Evolutionary conservation across 2,329 filamentous ascomycete genomes (phyloP).

Genomic region (Metarhizium anisopliae): DNA sequence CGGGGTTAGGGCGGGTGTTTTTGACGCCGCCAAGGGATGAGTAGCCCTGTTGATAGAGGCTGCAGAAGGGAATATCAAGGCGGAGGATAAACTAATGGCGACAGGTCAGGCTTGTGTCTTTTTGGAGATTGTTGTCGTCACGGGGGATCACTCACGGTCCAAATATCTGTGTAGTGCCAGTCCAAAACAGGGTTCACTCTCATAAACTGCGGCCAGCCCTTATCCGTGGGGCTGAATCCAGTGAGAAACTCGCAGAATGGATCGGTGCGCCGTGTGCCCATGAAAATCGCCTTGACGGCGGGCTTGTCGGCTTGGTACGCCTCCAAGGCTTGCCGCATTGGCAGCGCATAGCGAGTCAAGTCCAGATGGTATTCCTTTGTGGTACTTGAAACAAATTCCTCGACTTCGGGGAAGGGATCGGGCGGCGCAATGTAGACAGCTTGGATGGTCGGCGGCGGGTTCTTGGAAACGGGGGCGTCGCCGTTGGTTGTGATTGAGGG

Average conservation of each 20-base stretch:
- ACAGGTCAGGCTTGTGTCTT: neutral
- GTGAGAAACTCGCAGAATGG: conserved; percentile 74
- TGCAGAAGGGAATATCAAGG: conserved; percentile 74
- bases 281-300: conserved; percentile 49
- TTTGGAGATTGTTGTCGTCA: neutral
- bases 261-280: conserved; percentile 75
- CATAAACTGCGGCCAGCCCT: conserved; percentile 87
- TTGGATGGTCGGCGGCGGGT: conserved; percentile 43
- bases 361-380: conserved; percentile 63
- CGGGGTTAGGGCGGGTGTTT: conserved; percentile 86
- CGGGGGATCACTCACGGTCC: conserved; percentile 58
- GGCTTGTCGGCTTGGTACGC: conserved; percentile 61
- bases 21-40: conserved; percentile 85
- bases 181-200: conserved; percentile 92
- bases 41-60: conserved; percentile 79
- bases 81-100: conserved; percentile 63
- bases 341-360: conserved; percentile 62
- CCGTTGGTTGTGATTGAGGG: conserved; percentile 13
- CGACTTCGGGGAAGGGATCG: conserved; percentile 79
- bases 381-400: conserved; percentile 68
- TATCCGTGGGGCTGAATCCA: conserved; percentile 80
- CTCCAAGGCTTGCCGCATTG: conserved; percentile 75
- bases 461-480: conserved; percentile 19
- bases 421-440: conserved; percentile 83
- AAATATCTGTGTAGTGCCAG: conserved; percentile 94